A percentile compares a stretch with the other conserved stretches of the same genome.
Evolutionary conservation across 2,329 filamentous ascomycete genomes (phyloP).

Genomic region (Scleromitrula shiraiana): DNA sequence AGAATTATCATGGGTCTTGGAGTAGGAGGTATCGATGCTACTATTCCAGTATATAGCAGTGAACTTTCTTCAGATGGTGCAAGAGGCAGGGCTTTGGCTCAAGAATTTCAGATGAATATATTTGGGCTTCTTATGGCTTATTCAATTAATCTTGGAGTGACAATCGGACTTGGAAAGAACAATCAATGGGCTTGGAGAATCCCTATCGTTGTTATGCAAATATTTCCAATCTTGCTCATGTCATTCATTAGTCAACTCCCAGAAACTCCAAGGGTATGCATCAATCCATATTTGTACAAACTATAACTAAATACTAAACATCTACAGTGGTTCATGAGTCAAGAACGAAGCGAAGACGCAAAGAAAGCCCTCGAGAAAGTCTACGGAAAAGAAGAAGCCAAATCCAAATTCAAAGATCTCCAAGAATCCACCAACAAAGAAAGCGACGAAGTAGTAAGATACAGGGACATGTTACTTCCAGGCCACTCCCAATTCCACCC

Average conservation of each 20-base stretch:
- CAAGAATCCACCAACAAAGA: slow-evolving; percentile 43
- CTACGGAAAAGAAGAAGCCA: slow-evolving; percentile 41
- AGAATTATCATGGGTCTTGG: slow-evolving; percentile 46
- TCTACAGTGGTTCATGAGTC: slow-evolving; percentile 43
- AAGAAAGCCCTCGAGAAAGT: slow-evolving; percentile 40
- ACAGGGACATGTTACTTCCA: slow-evolving; percentile 50
- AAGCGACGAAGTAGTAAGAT: slow-evolving; percentile 36
- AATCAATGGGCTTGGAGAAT: slow-evolving; percentile 55
- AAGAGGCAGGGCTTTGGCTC: slow-evolving; percentile 48
- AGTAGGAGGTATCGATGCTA: slow-evolving; percentile 51
- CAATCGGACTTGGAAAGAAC: slow-evolving; percentile 43
- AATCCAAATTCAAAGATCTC: slow-evolving; percentile 42
- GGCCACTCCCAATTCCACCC: slow-evolving; percentile 50
- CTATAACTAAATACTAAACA: neutral
- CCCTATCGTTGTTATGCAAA: slow-evolving; percentile 53
- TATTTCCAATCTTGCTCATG: slow-evolving; percentile 47
- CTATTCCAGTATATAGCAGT: slow-evolving; percentile 52
- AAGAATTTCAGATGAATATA: slow-evolving; percentile 59
- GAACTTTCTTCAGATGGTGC: slow-evolving; percentile 49
- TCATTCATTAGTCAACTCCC: slow-evolving; percentile 45
- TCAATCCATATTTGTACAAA: too few species aligned
- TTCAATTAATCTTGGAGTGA: slow-evolving; percentile 48
- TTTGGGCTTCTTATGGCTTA: slow-evolving; percentile 55
- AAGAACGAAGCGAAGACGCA: slow-evolving; percentile 43
- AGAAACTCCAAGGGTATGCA: slow-evolving; percentile 40